Base-by-base conservation (phyloP, 768 basidiomycete species). In the Mrakia blollopis region DNA sequence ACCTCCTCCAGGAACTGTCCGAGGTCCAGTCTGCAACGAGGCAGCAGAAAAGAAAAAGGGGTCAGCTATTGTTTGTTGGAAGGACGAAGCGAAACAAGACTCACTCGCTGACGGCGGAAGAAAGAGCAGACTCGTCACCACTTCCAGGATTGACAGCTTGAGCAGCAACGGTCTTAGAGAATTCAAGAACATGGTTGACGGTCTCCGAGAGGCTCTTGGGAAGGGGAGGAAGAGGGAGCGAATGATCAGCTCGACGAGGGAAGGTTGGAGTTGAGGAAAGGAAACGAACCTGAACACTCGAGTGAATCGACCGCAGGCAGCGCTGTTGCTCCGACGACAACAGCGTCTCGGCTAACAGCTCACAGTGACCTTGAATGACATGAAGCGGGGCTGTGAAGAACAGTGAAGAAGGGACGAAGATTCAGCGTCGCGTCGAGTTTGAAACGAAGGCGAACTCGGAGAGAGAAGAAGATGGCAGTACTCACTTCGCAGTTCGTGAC, bases 141-240 rank as follows among this genome's bases (percentile, higher is more conserved):
- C n/a, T n/a, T 21, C 47, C 47, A 50, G 47, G 47, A 18, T 50
- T 50, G 9, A 39, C 39, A 5, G 65, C 23, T 13, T 39, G 65
- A 23, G 37, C 65, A 16, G 37, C 37, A 39, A 32, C 62, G 6
- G 16, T 25, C 23, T 68, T 68, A 10, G 65, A 68, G 37, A 68
- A 68, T 23, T 68, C 65, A 39, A 68, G 65, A 8, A 68, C 65
- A 25, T 68, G 65, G 25, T 68, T 68, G 37, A 68, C 65, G 35
- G 65, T 68, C 65, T 68, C 65, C 8, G 65, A 68, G 10, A 68
- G 65, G 39, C 35, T 39, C 65, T 57, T 25, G 4, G 5, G 28
- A 57, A 28, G 25, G 57, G 18, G 23, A 57, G 23, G 28, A n/a
- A 11, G 57, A n/a, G 28, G n/a, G 25, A 57, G 10, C 10, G 25